Evolutionary conservation across 495 filamentous ascomycete species (phyloP).

Genomic region (Pyrenula massariospora): DNA sequence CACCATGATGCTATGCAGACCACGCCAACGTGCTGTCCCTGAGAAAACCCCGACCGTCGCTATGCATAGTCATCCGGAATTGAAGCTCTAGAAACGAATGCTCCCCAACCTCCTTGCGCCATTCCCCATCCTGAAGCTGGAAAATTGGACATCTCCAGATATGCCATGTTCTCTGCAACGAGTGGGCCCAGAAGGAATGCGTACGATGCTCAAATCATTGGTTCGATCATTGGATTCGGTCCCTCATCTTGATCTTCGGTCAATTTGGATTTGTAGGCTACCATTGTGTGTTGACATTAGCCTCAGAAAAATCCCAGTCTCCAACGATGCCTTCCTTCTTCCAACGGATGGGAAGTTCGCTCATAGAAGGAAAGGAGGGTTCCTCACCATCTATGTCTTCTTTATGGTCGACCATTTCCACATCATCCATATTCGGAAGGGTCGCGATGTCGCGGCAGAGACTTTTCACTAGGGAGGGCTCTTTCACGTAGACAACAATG

Average conservation of each 20-base stretch:
- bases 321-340: neutral
- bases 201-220: too few species aligned
- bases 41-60: too few species aligned
- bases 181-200: too few species aligned
- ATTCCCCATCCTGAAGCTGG: too few species aligned
- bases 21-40: too few species aligned
- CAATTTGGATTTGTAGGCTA: neutral
- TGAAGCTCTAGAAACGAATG: too few species aligned
- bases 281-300: neutral
- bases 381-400: neutral
- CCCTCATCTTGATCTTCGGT: neutral
- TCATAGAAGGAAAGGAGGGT: neutral
- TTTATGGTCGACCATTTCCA: neutral
- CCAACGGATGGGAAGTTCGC: neutral
- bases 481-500: conserved; percentile 75
- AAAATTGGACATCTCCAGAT: too few species aligned
- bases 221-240: neutral
- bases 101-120: too few species aligned
- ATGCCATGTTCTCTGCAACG: too few species aligned
- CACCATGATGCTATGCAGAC: too few species aligned
- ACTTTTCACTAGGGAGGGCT: conserved; percentile 48
- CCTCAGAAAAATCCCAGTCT: neutral
- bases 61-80: too few species aligned
- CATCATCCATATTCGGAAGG: neutral
- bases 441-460: conserved; percentile 34